These are phyloP conservation scores for bread wheat (Triticum aestivum) DNA, from an alignment of 176 grass and related monocot genomes.

Conservation along the genomic window IWGSC_CS_RefSeq_v2.1 NC_057807.1:55574112-55574611, in stretches of 20 bases:
- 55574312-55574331: not conserved
- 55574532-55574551: not conserved
- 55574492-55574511: not conserved
- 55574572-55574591: too few species aligned
- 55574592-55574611: not conserved
- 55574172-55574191: not conserved
- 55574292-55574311: not conserved
- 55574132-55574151: not conserved
- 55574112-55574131: not conserved
- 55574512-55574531: not conserved
- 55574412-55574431: not conserved
- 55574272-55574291: not conserved
- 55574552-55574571: not conserved
- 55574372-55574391: not conserved
- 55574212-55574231: too few species aligned
- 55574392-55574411: not conserved
- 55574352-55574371: not conserved
- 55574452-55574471: not conserved
- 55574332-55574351: not conserved
- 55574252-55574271: not conserved
- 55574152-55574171: not conserved
- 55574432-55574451: not conserved
- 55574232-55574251: too few species aligned
- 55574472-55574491: not conserved
- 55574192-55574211: not conserved